Percentiles rank a stretch among this genome's conserved stretches.
These are phyloP conservation scores for Coemansia sp. DNA, from an alignment of 192 early-diverging fungal genomes.

Conservation along the genomic window DNA sequence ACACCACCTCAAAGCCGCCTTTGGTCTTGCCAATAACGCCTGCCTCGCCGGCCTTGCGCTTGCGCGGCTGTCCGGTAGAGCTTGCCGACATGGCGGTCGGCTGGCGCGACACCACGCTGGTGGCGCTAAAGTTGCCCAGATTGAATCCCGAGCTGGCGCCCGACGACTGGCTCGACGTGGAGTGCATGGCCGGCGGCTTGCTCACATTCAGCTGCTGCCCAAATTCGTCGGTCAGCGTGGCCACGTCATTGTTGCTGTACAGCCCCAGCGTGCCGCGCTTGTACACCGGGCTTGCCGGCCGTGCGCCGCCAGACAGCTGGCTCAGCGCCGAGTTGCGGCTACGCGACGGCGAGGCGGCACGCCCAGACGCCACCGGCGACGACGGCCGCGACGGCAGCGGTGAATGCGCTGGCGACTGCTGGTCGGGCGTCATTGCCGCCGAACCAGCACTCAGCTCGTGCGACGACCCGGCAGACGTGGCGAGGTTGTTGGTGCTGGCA, in stretches of 20 bases:
- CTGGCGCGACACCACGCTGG: slow-evolving; percentile 27
- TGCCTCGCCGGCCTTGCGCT: slow-evolving; percentile 50
- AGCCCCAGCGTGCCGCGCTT: slow-evolving; percentile 46
- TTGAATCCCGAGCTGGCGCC: slow-evolving; percentile 43
- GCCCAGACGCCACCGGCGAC: slow-evolving; percentile 26
- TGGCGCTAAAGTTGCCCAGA: slow-evolving; percentile 14
- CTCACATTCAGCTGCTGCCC: slow-evolving; percentile 27
- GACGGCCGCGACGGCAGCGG: slow-evolving; percentile 18
- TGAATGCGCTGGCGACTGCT: slow-evolving; percentile 13
- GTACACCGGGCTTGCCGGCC: slow-evolving; percentile 31
- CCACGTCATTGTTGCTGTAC: slow-evolving; percentile 25
- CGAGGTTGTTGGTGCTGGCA: slow-evolving; percentile 14
- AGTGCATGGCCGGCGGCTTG: slow-evolving; percentile 13
- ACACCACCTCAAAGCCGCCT: slow-evolving; percentile 51
- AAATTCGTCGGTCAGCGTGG: slow-evolving; percentile 41
- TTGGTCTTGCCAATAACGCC: slow-evolving; percentile 49
- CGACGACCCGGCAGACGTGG: slow-evolving; percentile 21
- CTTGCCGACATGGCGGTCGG: slow-evolving; percentile 3
- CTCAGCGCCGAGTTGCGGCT: slow-evolving; percentile 32
- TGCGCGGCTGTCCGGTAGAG: slow-evolving; percentile 17
- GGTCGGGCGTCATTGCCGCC: slow-evolving; percentile 9
- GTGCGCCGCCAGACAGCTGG: slow-evolving; percentile 19
- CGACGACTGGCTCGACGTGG: slow-evolving; percentile 46
- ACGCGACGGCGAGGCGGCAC: slow-evolving; percentile 14
- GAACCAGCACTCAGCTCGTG: slow-evolving; percentile 37